Evolutionary conservation across 768 basidiomycete species (phyloP), one percentile per base, ranked within the genome.

Genomic region (Termitomyces titanicus): DNA sequence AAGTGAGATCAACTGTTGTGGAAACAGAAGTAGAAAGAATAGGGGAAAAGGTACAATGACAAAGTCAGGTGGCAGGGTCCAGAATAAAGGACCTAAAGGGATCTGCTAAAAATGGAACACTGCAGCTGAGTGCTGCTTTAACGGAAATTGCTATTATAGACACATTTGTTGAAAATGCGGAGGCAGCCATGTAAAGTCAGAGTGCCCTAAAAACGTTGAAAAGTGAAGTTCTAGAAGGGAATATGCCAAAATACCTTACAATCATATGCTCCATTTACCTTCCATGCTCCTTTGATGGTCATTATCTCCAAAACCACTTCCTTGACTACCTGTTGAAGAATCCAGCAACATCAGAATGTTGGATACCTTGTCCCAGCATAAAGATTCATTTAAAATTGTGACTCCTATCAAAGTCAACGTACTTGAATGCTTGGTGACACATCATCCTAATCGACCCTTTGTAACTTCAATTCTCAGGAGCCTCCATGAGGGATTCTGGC

Each of bases 401-500:
- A 73, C 70, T 0, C 77, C 74, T 6, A 53, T 63, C 18, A 55
- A 57, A n/a, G 54, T 56, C 31, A 35, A 55, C 8, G 8, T 17
- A 0, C 65, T 71, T n/a, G 54, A 62, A 34, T n/a, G 52, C 29
- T 35, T 64, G 12, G 44, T 61, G 15, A 2, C 3, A 29, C 29
- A 9, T 4, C 54, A 55, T 13, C 54, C 54, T 17, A 55, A 55
- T 15, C 48, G 65, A 67, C 39, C 69, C 62, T 72, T 76, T 24
- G 74, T 79, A 0, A 12, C 51, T 0, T 79, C 73, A 0, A 68
- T 79, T 0, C 50, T 60, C 1, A 3, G 27, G 0, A 68, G 72
- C 0, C 61, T 81, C 0, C 45, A 61, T 0, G 55, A 70, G 0
- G 79, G 78, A 0, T 79, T 79, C 47, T 81, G 76, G 78, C 79